Conservation (phyloP, 306 rosid species). For the Acacia melanoxylon region DNA sequence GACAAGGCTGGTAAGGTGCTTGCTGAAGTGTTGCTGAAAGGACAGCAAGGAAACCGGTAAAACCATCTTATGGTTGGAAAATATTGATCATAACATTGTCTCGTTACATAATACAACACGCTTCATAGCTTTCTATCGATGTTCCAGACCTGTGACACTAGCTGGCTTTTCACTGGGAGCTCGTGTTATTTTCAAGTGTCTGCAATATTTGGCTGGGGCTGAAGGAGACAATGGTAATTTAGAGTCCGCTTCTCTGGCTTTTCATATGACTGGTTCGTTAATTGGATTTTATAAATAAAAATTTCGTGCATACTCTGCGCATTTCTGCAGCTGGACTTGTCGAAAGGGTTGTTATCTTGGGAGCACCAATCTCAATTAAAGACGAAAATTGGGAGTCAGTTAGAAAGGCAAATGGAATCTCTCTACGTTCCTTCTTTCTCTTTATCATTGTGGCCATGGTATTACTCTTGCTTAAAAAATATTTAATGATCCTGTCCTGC, state of each 20-base stretch:
- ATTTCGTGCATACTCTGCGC: not conserved
- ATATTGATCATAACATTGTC: slow-evolving; percentile 19
- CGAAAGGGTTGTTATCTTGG: slow-evolving; percentile 69
- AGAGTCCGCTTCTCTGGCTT: slow-evolving; percentile 17
- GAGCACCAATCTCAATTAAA: slow-evolving; percentile 65
- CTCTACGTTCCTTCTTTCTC: not conserved
- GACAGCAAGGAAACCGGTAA: slow-evolving; percentile 71
- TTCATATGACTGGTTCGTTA: slow-evolving; percentile 18
- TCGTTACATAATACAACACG: slow-evolving; percentile 26
- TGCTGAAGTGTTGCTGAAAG: slow-evolving; percentile 55
- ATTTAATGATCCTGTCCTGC: slow-evolving; percentile 17
- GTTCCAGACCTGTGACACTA: slow-evolving; percentile 73
- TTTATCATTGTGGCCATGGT: not conserved
- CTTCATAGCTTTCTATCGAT: slow-evolving; percentile 34
- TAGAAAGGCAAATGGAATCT: slow-evolving; percentile 46
- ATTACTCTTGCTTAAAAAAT: not conserved
- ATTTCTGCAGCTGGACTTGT: slow-evolving; percentile 57
- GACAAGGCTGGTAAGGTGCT: slow-evolving; percentile 73
- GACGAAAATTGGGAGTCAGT: slow-evolving; percentile 61
- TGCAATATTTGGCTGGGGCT: slow-evolving; percentile 48
- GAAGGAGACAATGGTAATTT: slow-evolving; percentile 56
- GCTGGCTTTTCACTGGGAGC: slow-evolving; percentile 70
- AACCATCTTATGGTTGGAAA: slow-evolving; percentile 35
- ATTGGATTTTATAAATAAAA: slow-evolving; percentile 16
- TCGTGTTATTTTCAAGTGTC: slow-evolving; percentile 69